Evolutionary conservation across 176 grass and related monocot species (phyloP), one percentile per base, ranked within the genome.

Genomic region (Stipa capillata): DNA sequence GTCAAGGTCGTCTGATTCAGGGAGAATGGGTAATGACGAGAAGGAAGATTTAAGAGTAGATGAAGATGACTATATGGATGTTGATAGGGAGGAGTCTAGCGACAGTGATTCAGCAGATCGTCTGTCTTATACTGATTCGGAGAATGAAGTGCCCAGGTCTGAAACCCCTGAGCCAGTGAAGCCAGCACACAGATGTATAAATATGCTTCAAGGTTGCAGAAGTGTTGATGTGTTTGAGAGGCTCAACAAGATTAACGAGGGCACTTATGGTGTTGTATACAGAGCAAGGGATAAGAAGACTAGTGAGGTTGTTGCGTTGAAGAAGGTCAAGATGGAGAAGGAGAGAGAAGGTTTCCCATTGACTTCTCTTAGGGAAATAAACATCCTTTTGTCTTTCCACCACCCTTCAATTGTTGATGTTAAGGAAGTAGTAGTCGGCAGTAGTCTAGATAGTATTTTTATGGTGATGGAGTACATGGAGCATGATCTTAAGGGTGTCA

Each of bases 391-490:
- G 31, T 99, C 97, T 68, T 99, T 99, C 64, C 92, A 93, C 54
- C 84, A 99, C 56, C 86, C 90, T 77, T 93, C 97, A 11, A 88
- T 99, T 84, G 97, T 99, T 47, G 97, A 99, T 86, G 97, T 99
- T 56, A 99, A 99, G 88, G 97, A 93, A 85, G 97, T 99, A 67
- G 97, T 99, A 50, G 97, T 99, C 44, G 97, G 97, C 58, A 93
- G 90, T 65, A 95, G 87, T 49, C 88, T 99, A 58, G 97, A 99
- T 73, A 95, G 90, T 85, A 99, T 99, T 76, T 99, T 95, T 84
- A 99, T 99, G 97, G 97, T 95, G 63, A 96, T 99, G 97, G 97
- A 99, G 71, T 99, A 99, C 73, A 99, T 99, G 97, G 97, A 99
- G 33, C 97, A 99, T 89, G 97, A 99, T 87, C 78, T 99, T 32